Evolutionary conservation across 1,284 basidiomycete species (phyloP), one percentile per base, ranked within the genome.

Genomic region (Cryptococcus neoformans): DNA sequence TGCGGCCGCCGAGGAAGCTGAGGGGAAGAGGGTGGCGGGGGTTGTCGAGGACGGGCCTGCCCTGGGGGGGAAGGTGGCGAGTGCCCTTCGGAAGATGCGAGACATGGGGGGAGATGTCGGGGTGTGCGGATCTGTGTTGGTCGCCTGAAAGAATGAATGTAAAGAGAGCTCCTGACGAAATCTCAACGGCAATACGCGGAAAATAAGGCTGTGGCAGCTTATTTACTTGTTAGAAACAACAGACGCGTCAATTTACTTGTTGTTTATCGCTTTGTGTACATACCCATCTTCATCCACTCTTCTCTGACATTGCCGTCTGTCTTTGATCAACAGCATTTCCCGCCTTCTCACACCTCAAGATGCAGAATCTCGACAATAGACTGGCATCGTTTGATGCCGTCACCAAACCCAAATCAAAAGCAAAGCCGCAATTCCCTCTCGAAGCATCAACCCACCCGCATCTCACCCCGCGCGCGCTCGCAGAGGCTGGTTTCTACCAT

Each of bases 401-500:
- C 7, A 54, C 54, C 12, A 67, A 67, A 54, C 68, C 70, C 5
- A 72, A 69, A 56, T 55, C 64, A 12, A 55, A 58, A 11, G 66
- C 68, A 4, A 73, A 72, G 52, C 55, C 66, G 7, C 64, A 62
- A 12, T 79, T 73, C 64, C 75, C 77, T 3, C 65, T 74, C 17
- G 53, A 60, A 11, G 11, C 68, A 0, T 16, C 60, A 0, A 63
- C 64, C 2, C 65, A 74, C 55, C 77, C 78, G 1, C 75, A 78
- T 57, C 86, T 90, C 47, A 90, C 83, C 46, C 85, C 90, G 1
- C 75, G 81, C 49, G 79, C 82, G 4, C 83, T 93, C 34, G 87
- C 90, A 1, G 83, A 87, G 60, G 90, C 90, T 2, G 90, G 90
- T 11, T 93, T 92, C 78, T 91, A 84, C 79, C 90, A 82, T 55